A percentile compares a stretch with the other conserved stretches of the same genome.
Conservation (phyloP, 345 rosid species). For the Excoecaria cochinchinensis region DNA sequence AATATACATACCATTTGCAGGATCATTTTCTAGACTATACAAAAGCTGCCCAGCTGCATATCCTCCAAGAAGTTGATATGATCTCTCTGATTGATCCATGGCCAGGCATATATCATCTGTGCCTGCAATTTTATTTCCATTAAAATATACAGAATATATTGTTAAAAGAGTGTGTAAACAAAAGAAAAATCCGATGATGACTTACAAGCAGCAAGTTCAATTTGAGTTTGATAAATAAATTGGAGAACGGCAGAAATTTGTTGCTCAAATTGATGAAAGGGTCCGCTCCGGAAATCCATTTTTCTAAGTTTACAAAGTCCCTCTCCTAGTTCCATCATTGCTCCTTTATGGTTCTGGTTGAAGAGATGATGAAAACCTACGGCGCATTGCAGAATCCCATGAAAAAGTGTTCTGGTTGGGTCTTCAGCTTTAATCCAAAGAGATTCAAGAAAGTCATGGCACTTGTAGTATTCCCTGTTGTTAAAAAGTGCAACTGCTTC, state of each 20-base stretch:
- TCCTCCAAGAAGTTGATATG: conserved; percentile 80
- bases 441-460: conserved; percentile 80
- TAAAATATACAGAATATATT: background rate
- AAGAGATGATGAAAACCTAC: conserved; percentile 89
- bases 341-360: conserved; percentile 86
- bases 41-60: conserved; percentile 76
- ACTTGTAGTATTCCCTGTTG: conserved; percentile 64
- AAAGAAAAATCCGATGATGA: background rate
- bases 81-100: conserved; percentile 79
- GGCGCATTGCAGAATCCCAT: conserved; percentile 85
- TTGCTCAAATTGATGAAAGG: conserved; percentile 65
- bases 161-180: background rate
- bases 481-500: conserved; percentile 69
- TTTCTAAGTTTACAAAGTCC: conserved; percentile 82
- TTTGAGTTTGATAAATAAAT: conserved; percentile 78
- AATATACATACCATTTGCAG: conserved; percentile 29
- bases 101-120: conserved; percentile 68
- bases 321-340: conserved; percentile 96
- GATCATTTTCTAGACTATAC: conserved; percentile 46
- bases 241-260: conserved; percentile 70
- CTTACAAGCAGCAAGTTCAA: conserved; percentile 89
- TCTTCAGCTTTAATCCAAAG: conserved; percentile 74
- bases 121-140: conserved; percentile 37
- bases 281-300: conserved; percentile 68
- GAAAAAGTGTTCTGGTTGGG: conserved; percentile 66